Evolutionary conservation across 2,329 filamentous ascomycete species (phyloP).

Genomic region (Hirsutella thompsonii): DNA sequence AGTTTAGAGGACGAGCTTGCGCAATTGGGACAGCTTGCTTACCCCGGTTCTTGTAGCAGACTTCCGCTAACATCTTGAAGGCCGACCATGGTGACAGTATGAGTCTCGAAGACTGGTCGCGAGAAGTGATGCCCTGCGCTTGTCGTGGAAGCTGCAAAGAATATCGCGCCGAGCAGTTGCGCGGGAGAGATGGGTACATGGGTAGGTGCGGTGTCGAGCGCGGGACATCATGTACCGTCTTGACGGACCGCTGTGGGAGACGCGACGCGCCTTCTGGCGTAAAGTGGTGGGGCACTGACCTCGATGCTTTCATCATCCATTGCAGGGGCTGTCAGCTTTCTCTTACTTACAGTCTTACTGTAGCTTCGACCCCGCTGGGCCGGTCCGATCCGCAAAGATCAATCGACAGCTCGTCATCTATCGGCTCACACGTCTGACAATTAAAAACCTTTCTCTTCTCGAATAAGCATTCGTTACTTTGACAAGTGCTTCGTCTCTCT

Average conservation of each 20-base stretch:
- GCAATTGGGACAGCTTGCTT: conserved; percentile 5
- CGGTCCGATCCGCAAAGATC: no score
- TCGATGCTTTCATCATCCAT: no score
- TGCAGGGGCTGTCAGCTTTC: no score
- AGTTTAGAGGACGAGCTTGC: background rate
- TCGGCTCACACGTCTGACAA: no score
- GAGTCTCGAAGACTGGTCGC: background rate
- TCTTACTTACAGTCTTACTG: no score
- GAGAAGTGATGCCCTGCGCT: background rate
- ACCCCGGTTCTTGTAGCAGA: conserved; percentile 21
- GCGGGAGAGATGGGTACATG: background rate
- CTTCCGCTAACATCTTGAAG: conserved; percentile 19
- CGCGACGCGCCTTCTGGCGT: background rate
- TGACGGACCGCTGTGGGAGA: background rate
- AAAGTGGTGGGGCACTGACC: background rate
- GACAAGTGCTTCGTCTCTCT: no score
- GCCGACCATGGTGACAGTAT: conserved; percentile 18
- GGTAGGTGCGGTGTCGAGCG: background rate
- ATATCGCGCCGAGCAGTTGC: background rate
- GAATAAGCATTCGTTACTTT: no score
- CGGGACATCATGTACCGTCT: background rate
- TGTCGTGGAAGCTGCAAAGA: background rate
- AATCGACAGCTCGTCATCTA: no score
- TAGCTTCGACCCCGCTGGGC: no score
- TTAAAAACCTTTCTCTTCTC: no score